Base-by-base conservation (phyloP, 768 basidiomycete genomes). In the Lactarius sp. region DNA sequence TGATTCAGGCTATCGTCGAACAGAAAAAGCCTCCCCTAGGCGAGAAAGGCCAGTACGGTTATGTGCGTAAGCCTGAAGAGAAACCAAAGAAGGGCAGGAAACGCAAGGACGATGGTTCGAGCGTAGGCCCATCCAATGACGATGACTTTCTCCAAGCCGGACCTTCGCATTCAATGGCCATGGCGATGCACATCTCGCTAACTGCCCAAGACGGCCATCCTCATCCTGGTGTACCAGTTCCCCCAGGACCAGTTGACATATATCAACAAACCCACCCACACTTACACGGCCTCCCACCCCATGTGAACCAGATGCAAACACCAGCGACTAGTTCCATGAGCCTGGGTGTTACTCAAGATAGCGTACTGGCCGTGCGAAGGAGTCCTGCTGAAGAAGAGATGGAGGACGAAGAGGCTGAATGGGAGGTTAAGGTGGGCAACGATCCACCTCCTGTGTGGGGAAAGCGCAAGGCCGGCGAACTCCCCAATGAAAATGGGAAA, bases 41-140 rank as follows among this genome's bases (percentile, higher is more conserved):
- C 27, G 87, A 88, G 73, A 89, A 91, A 70, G 90, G 90, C 0
- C 89, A 91, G 64, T 90, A 90, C 67, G 89, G 88, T 36, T 92
- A 89, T 65, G 86, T 92, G 34, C 86, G 90, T 10, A 82, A 85
- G 69, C 76, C 85, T 0, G 89, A 90, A 68, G 86, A 85, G 69
- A 90, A 86, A 70, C 77, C 78, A 3, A 90, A 82, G 46, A 74
- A 74, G 33, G 54, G 65, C 3, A 56, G 70, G 51, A 72, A 56
- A 47, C 41, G 67, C 42, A 72, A 71, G 54, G 66, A 65, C 9
- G 59, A 64, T 13, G 58, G 39, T 34, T 14, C 54, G 3, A 41
- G 56, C 44, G 55, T 47, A 14, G 60, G 49, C 8, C 57, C 65
- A 14, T n/a, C 68, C 41, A 63, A 64, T 18, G 68, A 68, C 36